phyloP scores from a whole-genome alignment of 495 filamentous ascomycete species.

The Penicillium manginii region DNA sequence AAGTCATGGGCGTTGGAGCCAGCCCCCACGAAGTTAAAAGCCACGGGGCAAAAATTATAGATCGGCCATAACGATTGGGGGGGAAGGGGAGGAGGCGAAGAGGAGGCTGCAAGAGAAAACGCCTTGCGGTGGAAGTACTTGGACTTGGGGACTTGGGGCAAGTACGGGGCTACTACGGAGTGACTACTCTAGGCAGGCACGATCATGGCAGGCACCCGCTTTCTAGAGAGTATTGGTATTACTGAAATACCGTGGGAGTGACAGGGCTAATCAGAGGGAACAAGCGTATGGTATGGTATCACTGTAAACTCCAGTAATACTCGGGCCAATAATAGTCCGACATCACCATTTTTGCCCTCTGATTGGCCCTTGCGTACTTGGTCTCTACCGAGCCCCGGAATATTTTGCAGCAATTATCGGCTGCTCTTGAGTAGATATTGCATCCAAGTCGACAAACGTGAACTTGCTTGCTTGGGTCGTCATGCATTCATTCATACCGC shows the following conservation, averaged over 20 bases:
- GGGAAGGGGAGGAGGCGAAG: neutral
- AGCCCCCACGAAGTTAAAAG: neutral
- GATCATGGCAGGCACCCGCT: slow-evolving; percentile 11
- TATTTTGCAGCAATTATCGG: slow-evolving; percentile 13
- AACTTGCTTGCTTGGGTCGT: slow-evolving; percentile 5
- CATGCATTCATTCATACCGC: slow-evolving; percentile 59
- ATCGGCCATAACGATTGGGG: neutral
- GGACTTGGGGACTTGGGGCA: neutral
- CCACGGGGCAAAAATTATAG: slow-evolving; percentile 9
- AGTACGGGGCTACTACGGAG: no score
- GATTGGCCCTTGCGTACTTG: slow-evolving; percentile 19
- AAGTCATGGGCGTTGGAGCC: neutral
- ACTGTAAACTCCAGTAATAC: no score
- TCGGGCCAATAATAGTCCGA: no score
- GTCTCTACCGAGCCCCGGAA: slow-evolving; percentile 18
- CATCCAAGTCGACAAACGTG: neutral
- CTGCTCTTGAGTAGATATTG: no score
- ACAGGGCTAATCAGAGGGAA: neutral
- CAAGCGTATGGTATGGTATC: no score
- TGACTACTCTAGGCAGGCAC: slow-evolving; percentile 2
- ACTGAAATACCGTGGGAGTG: neutral
- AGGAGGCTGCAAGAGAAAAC: slow-evolving; percentile 5
- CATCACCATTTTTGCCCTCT: neutral
- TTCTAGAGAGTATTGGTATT: slow-evolving; percentile 4
- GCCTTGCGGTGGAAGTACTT: slow-evolving; percentile 10